These are phyloP conservation scores for Barnettozyma sucrosica DNA, from an alignment of 805 yeast genomes.

Conservation along the genomic window DNA sequence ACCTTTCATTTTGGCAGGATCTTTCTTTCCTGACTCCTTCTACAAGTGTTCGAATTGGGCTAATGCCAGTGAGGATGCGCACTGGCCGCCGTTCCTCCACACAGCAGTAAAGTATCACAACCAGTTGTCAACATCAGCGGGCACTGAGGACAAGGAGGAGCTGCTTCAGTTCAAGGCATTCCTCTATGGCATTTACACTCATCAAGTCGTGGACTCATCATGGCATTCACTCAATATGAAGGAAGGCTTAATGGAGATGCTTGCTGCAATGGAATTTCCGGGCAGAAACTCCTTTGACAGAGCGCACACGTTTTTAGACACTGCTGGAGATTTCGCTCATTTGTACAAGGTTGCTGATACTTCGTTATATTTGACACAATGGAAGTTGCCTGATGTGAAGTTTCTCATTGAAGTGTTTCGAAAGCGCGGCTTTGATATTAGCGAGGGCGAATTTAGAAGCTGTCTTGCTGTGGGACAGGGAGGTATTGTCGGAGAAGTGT, in stretches of 20 bases:
- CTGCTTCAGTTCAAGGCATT: slow-evolving; percentile 43
- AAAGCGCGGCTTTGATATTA: slow-evolving; percentile 32
- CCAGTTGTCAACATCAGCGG: slow-evolving; percentile 17
- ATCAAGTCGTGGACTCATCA: slow-evolving; percentile 57
- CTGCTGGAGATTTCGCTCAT: slow-evolving; percentile 58
- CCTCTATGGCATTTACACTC: slow-evolving; percentile 51
- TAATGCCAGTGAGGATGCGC: slow-evolving; percentile 54
- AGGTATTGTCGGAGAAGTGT: slow-evolving; percentile 44
- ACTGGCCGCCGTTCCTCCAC: slow-evolving; percentile 63
- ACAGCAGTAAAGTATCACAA: slow-evolving; percentile 37
- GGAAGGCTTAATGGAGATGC: slow-evolving; percentile 48
- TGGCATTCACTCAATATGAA: slow-evolving; percentile 60
- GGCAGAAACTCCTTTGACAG: slow-evolving; percentile 33
- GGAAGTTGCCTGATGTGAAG: slow-evolving; percentile 37
- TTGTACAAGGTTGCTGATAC: slow-evolving; percentile 32
- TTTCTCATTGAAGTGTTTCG: slow-evolving; percentile 39
- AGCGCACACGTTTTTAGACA: slow-evolving; percentile 54
- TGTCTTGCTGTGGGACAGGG: slow-evolving; percentile 54
- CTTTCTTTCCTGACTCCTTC: slow-evolving; percentile 66
- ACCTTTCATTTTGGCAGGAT: slow-evolving; percentile 46
- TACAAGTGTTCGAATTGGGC: slow-evolving; percentile 48
- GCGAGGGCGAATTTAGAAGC: slow-evolving; percentile 31
- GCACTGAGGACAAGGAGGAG: slow-evolving; percentile 12
- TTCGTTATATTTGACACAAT: slow-evolving; percentile 24
- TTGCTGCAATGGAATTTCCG: slow-evolving; percentile 49